Evolutionary conservation across 495 filamentous ascomycete genomes (phyloP), one percentile per base, ranked within the genome.

Genomic region (Chaetomium tenue): DNA sequence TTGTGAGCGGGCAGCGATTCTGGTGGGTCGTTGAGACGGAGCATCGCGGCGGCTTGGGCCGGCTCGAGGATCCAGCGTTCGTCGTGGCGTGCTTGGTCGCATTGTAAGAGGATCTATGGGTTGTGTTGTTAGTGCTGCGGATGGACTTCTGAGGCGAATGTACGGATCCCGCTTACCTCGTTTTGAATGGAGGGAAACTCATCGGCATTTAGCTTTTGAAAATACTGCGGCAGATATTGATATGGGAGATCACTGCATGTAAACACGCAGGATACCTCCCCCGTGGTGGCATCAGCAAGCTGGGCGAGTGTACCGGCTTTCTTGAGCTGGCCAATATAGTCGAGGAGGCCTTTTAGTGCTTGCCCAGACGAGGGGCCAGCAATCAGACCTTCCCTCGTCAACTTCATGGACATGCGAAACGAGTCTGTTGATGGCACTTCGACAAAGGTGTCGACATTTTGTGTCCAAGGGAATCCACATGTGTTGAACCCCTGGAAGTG

Each of bases 181-280:
- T 88, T 88, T n/a, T 72, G 72, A 23, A 86, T 87, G 0, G 79
- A 73, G 22, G 78, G 83, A 65, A 88, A 87, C 61, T 82, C 70
- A 13, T 76, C 75, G 0, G 74, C 59, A 11, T 74, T 77, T 16
- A 87, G 70, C 65, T 84, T 86, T 50, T 82, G 69, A 63, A 86
- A 87, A 63, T 88, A 88, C 67, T 82, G 79, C 23, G 76, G 73
- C 46, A 88, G 79, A 60, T 88, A 87, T 70, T 88, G 85, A 63
- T 88, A 87, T 13, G 86, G 86, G 25, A 88, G 71, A 66, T 88
- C 86, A 42, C 83, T 84, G 72, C 83, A 86, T 15, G 85, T 70
- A 70, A 88, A 88, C 5, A 87, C 85, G 60, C 81, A 84, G 57
- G 82, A 76, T n/a, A 80, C 78, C 57, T 79, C 73, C 0, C 80